These are phyloP conservation scores for Nitzschia putrida DNA, from an alignment of 108 stramenopile species.

Conservation along the genomic window DNA sequence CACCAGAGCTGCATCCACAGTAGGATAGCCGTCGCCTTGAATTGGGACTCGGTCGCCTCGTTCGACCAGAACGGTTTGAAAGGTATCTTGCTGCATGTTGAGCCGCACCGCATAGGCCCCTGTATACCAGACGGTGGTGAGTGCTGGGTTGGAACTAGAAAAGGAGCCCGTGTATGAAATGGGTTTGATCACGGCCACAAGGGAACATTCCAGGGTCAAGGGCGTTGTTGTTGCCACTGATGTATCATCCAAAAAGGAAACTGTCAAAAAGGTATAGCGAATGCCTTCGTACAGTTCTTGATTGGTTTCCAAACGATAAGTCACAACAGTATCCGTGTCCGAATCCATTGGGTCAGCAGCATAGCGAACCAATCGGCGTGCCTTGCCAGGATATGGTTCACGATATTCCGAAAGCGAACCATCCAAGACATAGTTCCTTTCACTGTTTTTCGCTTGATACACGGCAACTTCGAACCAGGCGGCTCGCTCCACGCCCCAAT, in stretches of 20 bases:
- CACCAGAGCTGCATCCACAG: slow-evolving; percentile 39
- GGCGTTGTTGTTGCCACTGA: neutral
- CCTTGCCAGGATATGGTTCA: slow-evolving; percentile 43
- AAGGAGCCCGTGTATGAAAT: slow-evolving; percentile 38
- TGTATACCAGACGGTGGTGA: slow-evolving; percentile 42
- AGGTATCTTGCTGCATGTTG: slow-evolving; percentile 38
- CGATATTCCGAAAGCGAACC: slow-evolving; percentile 44
- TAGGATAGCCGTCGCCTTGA: slow-evolving; percentile 51
- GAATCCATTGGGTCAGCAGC: slow-evolving; percentile 1
- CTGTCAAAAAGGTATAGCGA: slow-evolving; percentile 36
- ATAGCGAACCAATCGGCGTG: slow-evolving; percentile 18
- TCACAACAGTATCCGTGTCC: neutral
- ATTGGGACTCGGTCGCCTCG: slow-evolving; percentile 58
- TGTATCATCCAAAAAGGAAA: slow-evolving; percentile 12
- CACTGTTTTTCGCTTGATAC: neutral
- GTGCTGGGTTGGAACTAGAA: slow-evolving; percentile 15
- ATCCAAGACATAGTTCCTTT: neutral
- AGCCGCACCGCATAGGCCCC: slow-evolving; percentile 53
- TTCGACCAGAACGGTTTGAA: slow-evolving; percentile 48
- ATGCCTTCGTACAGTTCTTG: slow-evolving; percentile 47
- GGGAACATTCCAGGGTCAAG: slow-evolving; percentile 18
- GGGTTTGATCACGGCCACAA: slow-evolving; percentile 44
- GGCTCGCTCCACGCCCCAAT: slow-evolving; percentile 50
- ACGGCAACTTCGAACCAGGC: slow-evolving; percentile 45
- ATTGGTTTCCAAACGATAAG: slow-evolving; percentile 50